Evolutionary conservation across 352 stramenopile species (phyloP).

Genomic region (Globisporangium paroecandrum): DNA sequence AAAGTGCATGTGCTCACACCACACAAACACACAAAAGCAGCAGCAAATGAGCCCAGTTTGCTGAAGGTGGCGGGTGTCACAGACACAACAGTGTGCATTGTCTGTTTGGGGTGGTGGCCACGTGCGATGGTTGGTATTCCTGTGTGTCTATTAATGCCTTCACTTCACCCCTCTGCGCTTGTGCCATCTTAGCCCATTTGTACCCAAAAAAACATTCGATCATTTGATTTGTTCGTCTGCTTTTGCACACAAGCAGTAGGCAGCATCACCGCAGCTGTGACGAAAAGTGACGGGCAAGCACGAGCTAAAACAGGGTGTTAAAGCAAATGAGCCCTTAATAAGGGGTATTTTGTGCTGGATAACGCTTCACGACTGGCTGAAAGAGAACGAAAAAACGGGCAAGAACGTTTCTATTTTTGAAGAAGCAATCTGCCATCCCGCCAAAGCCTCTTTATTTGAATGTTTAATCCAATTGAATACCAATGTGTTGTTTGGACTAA

Average conservation of each 20-base stretch:
- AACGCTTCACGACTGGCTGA: slow-evolving; percentile 6
- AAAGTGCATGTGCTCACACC: not conserved
- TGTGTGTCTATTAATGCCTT: not conserved
- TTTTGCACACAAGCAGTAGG: not conserved
- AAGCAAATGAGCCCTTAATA: not conserved
- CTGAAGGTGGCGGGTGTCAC: not conserved
- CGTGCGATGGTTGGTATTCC: not conserved
- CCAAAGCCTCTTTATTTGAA: not conserved
- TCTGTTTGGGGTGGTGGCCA: not conserved
- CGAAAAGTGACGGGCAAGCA: not conserved
- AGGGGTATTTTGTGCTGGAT: not conserved
- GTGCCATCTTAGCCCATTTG: not conserved
- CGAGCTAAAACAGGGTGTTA: not conserved
- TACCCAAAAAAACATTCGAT: not conserved
- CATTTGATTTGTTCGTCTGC: not conserved
- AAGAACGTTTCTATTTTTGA: slow-evolving; percentile 18
- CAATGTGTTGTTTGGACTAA: fast-evolving
- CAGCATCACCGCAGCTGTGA: not conserved
- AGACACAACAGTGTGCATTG: not conserved
- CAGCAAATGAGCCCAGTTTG: not conserved
- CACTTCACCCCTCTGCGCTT: not conserved
- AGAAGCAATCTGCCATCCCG: not conserved
- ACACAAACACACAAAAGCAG: no score
- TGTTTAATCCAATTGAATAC: not conserved
- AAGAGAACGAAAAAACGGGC: not conserved